phyloP scores from a whole-genome alignment of 1,139 yeast genomes.

The Taphrina deformans region DNA sequence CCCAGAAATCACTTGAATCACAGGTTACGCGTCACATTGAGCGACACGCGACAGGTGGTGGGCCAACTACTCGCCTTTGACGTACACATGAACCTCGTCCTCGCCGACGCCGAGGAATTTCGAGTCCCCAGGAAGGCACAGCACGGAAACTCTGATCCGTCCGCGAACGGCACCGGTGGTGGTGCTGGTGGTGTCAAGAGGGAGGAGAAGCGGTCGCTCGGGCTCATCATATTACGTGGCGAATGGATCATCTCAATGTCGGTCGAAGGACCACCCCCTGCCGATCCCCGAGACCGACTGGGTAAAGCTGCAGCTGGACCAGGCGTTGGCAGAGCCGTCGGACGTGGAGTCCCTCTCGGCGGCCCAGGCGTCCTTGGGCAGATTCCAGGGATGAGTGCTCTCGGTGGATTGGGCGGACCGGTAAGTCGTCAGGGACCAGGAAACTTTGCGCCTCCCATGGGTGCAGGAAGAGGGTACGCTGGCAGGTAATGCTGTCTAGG shows the following conservation, averaged over 20 bases:
- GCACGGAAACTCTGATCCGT: too few species aligned
- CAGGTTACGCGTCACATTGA: conserved; percentile 68
- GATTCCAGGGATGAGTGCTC: conserved; percentile 12
- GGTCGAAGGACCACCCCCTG: conserved; percentile 75
- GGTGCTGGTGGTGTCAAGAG: neutral
- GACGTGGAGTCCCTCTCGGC: conserved; percentile 40
- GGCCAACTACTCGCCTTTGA: conserved; percentile 89
- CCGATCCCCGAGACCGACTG: conserved; percentile 52
- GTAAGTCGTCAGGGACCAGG: conserved; percentile 18
- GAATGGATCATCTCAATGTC: conserved; percentile 82
- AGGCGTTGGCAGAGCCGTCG: conserved; percentile 52
- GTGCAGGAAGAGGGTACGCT: conserved; percentile 7
- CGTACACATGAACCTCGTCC: conserved; percentile 70
- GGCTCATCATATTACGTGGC: conserved; percentile 81
- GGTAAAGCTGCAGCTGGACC: conserved; percentile 50
- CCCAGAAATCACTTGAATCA: conserved; percentile 51
- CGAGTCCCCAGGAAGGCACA: conserved; percentile 45
- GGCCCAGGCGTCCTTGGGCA: neutral
- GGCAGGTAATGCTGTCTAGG: conserved; percentile 16
- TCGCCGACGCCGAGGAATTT: conserved; percentile 81
- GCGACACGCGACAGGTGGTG: conserved; percentile 71
- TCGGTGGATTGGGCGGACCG: conserved; percentile 14
- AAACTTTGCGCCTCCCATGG: conserved; percentile 14
- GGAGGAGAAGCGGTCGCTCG: conserved; percentile 71
- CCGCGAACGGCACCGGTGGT: neutral